A percentile compares a stretch with the other conserved stretches of the same genome.
These are phyloP conservation scores for Cyclostephanos invisitatus DNA, from an alignment of 108 stramenopile genomes.

Conservation along the genomic window DNA sequence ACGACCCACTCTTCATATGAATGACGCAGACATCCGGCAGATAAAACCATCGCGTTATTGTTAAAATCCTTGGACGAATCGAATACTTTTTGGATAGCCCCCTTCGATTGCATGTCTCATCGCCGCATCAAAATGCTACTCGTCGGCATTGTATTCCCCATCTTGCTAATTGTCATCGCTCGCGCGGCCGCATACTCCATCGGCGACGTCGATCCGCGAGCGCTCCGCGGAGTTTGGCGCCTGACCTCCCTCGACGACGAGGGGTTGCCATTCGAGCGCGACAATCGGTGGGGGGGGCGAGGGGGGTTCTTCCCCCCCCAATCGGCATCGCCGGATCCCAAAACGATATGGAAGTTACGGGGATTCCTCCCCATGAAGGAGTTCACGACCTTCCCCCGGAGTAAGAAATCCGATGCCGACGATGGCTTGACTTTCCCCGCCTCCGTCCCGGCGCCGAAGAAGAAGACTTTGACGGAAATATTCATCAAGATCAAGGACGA, in stretches of 20 bases:
- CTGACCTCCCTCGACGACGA: constrained; percentile 47
- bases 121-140: neutral
- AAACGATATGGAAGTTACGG: constrained; percentile 22
- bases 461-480: constrained; percentile 51
- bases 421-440: constrained; percentile 1
- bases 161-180: neutral
- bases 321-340: constrained; percentile 20
- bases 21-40: neutral
- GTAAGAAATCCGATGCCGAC: constrained; percentile 7
- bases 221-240: constrained; percentile 75
- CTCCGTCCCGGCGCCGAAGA: constrained; percentile 8
- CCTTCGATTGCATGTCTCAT: neutral
- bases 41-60: too few relatives aligned
- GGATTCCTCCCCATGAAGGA: constrained; percentile 68
- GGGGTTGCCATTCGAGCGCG: constrained; percentile 46
- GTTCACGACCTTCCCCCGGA: constrained; percentile 76
- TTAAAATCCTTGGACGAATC: too few relatives aligned
- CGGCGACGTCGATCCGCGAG: constrained; percentile 64
- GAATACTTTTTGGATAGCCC: too few relatives aligned
- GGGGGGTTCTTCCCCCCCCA: constrained; percentile 29
- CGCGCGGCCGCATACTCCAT: constrained; percentile 33
- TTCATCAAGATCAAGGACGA: constrained; percentile 84
- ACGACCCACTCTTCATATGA: too few relatives aligned
- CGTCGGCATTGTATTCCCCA: neutral
- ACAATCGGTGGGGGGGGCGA: neutral